Conservation (phyloP, 148 eudicot species). For the Vaccinium darrowii region DNA sequence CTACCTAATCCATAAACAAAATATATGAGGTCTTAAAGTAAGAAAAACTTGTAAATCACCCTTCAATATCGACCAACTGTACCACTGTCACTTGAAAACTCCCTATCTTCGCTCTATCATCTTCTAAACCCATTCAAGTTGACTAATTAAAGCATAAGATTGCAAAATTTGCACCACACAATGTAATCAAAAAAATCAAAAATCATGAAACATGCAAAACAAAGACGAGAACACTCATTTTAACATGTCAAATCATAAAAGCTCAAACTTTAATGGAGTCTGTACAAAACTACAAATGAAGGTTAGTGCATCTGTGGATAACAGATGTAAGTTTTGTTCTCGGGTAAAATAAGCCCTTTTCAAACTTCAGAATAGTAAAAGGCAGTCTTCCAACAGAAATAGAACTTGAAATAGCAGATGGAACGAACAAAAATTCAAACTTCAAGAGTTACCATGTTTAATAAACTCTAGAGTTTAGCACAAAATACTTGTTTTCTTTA, state of each 20-base stretch:
- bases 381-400: too few relatives aligned
- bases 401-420: too few relatives aligned
- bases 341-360: too few relatives aligned
- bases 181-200: not conserved
- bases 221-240: not conserved
- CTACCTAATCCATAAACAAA: not conserved
- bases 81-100: not conserved
- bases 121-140: not conserved
- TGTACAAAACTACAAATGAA: not conserved
- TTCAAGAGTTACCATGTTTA: too few relatives aligned
- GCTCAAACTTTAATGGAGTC: not conserved
- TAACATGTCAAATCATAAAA: not conserved
- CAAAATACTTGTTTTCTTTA: too few relatives aligned
- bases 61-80: not conserved
- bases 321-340: too few relatives aligned
- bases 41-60: not conserved
- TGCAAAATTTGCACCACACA: not conserved
- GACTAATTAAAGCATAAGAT: not conserved
- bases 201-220: not conserved
- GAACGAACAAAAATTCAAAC: too few relatives aligned
- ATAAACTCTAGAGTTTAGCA: too few relatives aligned
- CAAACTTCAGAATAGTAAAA: too few relatives aligned
- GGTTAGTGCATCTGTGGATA: too few relatives aligned
- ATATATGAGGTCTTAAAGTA: not conserved
- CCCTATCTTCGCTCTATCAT: not conserved